Percentiles rank a stretch among this genome's conserved stretches.
phyloP scores from a whole-genome alignment of 768 basidiomycete species.

The Artomyces pyxidatus region DNA sequence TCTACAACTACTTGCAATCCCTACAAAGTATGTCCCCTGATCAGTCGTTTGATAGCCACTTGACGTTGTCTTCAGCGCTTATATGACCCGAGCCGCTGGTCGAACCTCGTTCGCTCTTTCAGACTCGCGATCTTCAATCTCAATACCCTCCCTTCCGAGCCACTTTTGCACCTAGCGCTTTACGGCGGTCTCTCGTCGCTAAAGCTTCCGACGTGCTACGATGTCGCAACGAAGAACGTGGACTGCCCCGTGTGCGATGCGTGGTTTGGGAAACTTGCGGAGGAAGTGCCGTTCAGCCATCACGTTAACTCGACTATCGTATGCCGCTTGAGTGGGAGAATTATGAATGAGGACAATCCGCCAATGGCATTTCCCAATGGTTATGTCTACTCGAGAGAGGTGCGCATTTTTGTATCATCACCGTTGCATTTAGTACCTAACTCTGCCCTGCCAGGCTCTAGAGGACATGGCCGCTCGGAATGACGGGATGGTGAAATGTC shows the following conservation, averaged over 20 bases:
- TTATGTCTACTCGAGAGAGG: slow-evolving; percentile 89
- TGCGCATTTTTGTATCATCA: slow-evolving; percentile 19
- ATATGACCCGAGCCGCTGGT: slow-evolving; percentile 80
- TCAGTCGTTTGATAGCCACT: slow-evolving; percentile 2
- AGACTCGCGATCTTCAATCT: slow-evolving; percentile 80
- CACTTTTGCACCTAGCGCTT: slow-evolving; percentile 78
- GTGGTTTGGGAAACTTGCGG: slow-evolving; percentile 66
- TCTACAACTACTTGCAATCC: slow-evolving; percentile 63
- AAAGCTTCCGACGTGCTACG: slow-evolving; percentile 81
- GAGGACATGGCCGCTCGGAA: slow-evolving; percentile 82
- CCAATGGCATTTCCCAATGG: slow-evolving; percentile 90
- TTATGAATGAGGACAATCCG: slow-evolving; percentile 92
- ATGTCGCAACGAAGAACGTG: slow-evolving; percentile 52
- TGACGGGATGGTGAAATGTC: slow-evolving; percentile 77
- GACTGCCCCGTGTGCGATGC: slow-evolving; percentile 91
- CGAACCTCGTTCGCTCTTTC: slow-evolving; percentile 65
- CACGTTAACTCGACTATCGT: slow-evolving; percentile 95
- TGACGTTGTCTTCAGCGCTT: slow-evolving; percentile 60
- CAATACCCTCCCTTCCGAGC: slow-evolving; percentile 81
- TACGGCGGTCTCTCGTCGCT: slow-evolving; percentile 89
- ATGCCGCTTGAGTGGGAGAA: slow-evolving; percentile 81
- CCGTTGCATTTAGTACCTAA: neutral
- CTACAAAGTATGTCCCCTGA: slow-evolving; percentile 41
- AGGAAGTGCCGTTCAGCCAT: slow-evolving; percentile 86
- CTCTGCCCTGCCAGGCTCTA: slow-evolving; percentile 48